A percentile compares a stretch with the other conserved stretches of the same genome.
Conservation (phyloP, 441 rosid species). For the Melastoma candidum region DNA sequence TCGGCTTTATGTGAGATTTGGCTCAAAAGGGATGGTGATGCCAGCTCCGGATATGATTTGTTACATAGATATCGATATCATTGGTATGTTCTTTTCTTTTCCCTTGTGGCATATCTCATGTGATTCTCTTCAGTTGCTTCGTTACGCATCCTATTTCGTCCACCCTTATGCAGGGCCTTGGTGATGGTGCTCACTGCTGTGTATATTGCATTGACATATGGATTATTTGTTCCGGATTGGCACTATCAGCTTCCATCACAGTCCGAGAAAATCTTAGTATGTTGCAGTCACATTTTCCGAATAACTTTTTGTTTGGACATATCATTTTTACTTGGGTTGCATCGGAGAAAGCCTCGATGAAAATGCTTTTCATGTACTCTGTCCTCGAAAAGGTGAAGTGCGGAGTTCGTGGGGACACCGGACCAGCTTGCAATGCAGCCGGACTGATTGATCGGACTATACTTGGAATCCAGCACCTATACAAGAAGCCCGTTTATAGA, state of each 20-base stretch:
- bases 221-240: conserved; percentile 73
- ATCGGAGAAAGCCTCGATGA: conserved; percentile 1
- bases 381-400: conserved; percentile 51
- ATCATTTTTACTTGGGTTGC: not conserved
- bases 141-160: not conserved
- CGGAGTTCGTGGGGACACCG: conserved; percentile 49
- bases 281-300: conserved; percentile 8
- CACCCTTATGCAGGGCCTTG: conserved; percentile 33
- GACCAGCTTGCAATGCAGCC: too few species aligned
- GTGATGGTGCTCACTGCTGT: conserved; percentile 33
- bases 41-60: conserved; percentile 30
- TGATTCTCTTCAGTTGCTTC: too few species aligned
- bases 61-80: conserved; percentile 45
- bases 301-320: not conserved
- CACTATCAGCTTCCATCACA: conserved; percentile 44
- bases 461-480: too few species aligned
- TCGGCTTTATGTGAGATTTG: conserved; percentile 78
- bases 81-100: conserved; percentile 29
- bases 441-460: too few species aligned
- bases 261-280: conserved; percentile 35
- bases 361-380: conserved; percentile 1
- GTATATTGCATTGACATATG: conserved; percentile 48
- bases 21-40: conserved; percentile 42
- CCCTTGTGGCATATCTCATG: too few species aligned
- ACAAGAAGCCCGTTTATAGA: too few species aligned